phyloP scores from a whole-genome alignment of 2,329 filamentous ascomycete species.

The Periconia digitata region DNA sequence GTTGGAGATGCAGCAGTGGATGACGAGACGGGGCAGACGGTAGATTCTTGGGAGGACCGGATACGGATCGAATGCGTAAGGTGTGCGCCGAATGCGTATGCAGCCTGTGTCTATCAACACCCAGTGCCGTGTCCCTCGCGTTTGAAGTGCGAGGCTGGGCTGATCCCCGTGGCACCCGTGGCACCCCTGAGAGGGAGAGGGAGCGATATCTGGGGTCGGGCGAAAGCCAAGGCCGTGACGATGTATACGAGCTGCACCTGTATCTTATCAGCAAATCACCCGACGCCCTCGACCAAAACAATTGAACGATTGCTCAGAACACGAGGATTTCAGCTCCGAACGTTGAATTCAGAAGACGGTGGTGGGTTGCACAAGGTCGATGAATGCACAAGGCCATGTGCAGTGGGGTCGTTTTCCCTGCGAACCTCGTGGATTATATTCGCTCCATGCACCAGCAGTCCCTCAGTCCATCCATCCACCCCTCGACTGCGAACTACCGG shows the following conservation, averaged over 20 bases:
- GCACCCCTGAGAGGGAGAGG: background rate
- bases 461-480: too few species aligned
- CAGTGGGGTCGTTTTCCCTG: background rate
- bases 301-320: background rate
- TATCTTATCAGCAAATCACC: background rate
- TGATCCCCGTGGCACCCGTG: background rate
- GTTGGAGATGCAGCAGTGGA: background rate
- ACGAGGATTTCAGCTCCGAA: background rate
- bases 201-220: background rate
- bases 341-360: background rate
- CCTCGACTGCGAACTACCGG: background rate
- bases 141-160: background rate
- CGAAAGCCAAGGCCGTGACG: background rate
- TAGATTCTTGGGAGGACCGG: background rate
- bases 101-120: background rate
- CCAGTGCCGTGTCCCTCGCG: slow-evolving; percentile 5
- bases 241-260: background rate
- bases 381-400: background rate
- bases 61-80: background rate
- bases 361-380: too few species aligned
- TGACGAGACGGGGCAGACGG: background rate
- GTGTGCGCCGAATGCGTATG: background rate
- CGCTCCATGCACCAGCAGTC: too few species aligned
- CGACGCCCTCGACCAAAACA: background rate
- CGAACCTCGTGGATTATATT: too few species aligned